These are phyloP conservation scores for Austroboletus niveus DNA, from an alignment of 1,284 basidiomycete species.

Conservation along the genomic window DNA sequence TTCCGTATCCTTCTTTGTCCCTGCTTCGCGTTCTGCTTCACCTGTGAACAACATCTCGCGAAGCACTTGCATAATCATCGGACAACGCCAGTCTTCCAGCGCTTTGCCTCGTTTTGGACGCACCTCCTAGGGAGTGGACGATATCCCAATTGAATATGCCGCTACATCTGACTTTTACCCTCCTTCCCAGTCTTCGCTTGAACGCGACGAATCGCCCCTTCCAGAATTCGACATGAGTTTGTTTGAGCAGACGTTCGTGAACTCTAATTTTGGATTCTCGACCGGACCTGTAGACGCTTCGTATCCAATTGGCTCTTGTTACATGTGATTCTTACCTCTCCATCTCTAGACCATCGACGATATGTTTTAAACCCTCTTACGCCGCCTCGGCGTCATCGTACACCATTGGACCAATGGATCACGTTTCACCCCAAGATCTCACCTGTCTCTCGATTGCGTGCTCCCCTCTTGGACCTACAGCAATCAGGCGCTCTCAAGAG, in stretches of 20 bases:
- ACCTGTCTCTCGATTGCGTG: no score
- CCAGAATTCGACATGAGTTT: no score
- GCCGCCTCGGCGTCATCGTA: constrained; percentile 16
- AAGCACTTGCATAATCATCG: constrained; percentile 36
- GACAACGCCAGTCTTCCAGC: constrained; percentile 34
- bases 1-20: constrained; percentile 36
- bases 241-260: constrained; percentile 3
- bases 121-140: constrained; percentile 26
- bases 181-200: constrained; percentile 6
- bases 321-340: neutral
- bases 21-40: constrained; percentile 38
- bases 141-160: neutral
- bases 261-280: constrained; percentile 32
- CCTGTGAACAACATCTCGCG: constrained; percentile 45
- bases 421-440: constrained; percentile 18
- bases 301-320: constrained; percentile 5
- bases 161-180: no score
- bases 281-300: constrained; percentile 17
- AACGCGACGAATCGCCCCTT: no score
- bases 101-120: constrained; percentile 27
- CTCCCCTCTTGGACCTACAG: no score
- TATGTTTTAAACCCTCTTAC: constrained; percentile 24
- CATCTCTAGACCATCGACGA: constrained; percentile 20
- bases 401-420: constrained; percentile 32
- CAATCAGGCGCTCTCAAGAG: no score